A percentile compares a stretch with the other conserved stretches of the same genome.
Conservation (phyloP, 495 filamentous ascomycete genomes). For the Xylaria scruposa region DNA sequence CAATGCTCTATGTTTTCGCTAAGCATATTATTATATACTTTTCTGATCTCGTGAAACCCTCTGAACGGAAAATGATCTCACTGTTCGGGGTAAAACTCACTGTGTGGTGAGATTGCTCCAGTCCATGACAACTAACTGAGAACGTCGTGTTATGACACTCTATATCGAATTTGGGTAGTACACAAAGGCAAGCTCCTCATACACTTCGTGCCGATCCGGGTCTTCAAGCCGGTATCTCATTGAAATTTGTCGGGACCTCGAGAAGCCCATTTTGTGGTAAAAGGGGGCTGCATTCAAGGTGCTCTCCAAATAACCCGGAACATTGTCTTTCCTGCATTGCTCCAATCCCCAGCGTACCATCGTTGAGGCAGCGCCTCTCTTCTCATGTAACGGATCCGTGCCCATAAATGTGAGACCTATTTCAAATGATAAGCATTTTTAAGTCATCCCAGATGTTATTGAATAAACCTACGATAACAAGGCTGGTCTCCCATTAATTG, state of each 20-base stretch:
- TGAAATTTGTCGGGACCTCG: neutral
- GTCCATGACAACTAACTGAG: neutral
- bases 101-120: neutral
- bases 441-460: neutral
- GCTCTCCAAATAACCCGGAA: slow-evolving; percentile 45
- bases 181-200: slow-evolving; percentile 33
- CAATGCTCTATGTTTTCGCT: too few relatives aligned
- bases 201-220: neutral
- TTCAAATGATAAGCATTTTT: neutral
- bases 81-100: neutral
- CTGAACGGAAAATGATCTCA: too few relatives aligned
- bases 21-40: too few relatives aligned
- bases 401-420: slow-evolving; percentile 45
- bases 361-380: slow-evolving; percentile 41
- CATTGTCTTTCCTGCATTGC: slow-evolving; percentile 27
- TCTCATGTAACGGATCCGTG: slow-evolving; percentile 38
- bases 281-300: slow-evolving; percentile 42
- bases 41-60: too few relatives aligned
- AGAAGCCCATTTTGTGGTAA: slow-evolving; percentile 41
- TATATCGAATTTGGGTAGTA: slow-evolving; percentile 7
- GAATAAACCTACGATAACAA: slow-evolving; percentile 43
- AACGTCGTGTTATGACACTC: neutral
- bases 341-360: slow-evolving; percentile 43
- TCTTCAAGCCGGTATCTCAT: neutral
- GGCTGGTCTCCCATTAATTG: slow-evolving; percentile 34